Conservation (phyloP, 2,329 filamentous ascomycete genomes). For the Cordyceps tenuipes region DNA sequence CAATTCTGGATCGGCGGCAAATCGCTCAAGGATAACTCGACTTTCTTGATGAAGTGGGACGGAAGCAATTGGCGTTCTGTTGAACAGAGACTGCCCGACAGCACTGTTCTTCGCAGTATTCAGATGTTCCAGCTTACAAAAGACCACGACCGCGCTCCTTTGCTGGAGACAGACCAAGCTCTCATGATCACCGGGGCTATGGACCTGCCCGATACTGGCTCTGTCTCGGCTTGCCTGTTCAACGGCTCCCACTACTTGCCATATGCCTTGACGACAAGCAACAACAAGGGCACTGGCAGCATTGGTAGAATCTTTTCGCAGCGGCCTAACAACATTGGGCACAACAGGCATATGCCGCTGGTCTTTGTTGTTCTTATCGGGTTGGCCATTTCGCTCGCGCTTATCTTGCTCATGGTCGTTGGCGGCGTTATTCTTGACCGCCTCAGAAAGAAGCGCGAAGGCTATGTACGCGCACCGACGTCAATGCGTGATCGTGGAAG, state of each 20-base stretch:
- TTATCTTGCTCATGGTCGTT: conserved; percentile 71
- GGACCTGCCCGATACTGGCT: conserved; percentile 65
- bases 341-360: conserved; percentile 52
- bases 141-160: conserved; percentile 53
- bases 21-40: conserved; percentile 50
- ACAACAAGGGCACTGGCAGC: conserved; percentile 58
- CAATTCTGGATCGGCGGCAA: conserved; percentile 79
- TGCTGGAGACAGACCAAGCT: conserved; percentile 59
- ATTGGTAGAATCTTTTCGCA: conserved; percentile 79
- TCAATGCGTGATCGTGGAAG: conserved; percentile 52
- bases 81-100: conserved; percentile 51
- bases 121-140: conserved; percentile 70
- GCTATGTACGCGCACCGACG: conserved; percentile 70
- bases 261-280: conserved; percentile 68
- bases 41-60: conserved; percentile 78
- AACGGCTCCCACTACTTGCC: conserved; percentile 73
- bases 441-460: conserved; percentile 66
- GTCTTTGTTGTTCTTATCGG: conserved; percentile 76
- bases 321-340: conserved; percentile 62
- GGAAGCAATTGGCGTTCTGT: conserved; percentile 61
- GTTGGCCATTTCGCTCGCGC: conserved; percentile 66
- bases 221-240: conserved; percentile 77
- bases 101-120: conserved; percentile 66
- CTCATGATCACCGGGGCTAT: conserved; percentile 83
- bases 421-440: conserved; percentile 68